phyloP scores from a whole-genome alignment of 2,329 filamentous ascomycete genomes.

The Xylariaceae sp. region DNA sequence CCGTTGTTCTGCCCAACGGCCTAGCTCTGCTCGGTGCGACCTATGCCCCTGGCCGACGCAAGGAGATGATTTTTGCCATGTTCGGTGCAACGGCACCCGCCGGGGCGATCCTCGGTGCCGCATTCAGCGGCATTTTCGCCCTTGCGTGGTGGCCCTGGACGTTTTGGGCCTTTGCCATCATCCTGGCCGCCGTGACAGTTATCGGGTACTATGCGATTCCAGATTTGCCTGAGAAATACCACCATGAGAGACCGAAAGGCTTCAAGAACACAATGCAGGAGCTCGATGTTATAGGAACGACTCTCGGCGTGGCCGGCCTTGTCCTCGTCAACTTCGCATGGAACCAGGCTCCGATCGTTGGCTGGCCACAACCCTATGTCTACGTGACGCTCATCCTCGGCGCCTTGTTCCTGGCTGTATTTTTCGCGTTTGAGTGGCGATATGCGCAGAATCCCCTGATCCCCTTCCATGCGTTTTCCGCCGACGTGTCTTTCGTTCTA shows the following conservation, averaged over 20 bases:
- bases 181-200: slow-evolving; percentile 24
- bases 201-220: slow-evolving; percentile 30
- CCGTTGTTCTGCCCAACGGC: slow-evolving; percentile 55
- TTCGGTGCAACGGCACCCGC: slow-evolving; percentile 35
- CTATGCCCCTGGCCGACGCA: slow-evolving; percentile 42
- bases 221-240: slow-evolving; percentile 23
- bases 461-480: slow-evolving; percentile 51
- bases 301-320: slow-evolving; percentile 51
- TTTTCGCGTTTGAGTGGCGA: slow-evolving; percentile 52
- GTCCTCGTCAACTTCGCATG: slow-evolving; percentile 61
- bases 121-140: slow-evolving; percentile 26
- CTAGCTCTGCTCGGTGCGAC: slow-evolving; percentile 53
- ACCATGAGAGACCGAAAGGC: slow-evolving; percentile 15
- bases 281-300: slow-evolving; percentile 30
- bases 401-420: slow-evolving; percentile 49
- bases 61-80: slow-evolving; percentile 35
- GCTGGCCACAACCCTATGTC: slow-evolving; percentile 55
- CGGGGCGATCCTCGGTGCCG: slow-evolving; percentile 26
- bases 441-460: slow-evolving; percentile 51
- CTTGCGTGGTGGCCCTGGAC: slow-evolving; percentile 36
- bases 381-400: slow-evolving; percentile 56
- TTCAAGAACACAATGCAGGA: slow-evolving; percentile 9
- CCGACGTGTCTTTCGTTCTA: slow-evolving; percentile 52
- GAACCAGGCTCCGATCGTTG: slow-evolving; percentile 59
- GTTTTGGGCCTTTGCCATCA: slow-evolving; percentile 28